Evolutionary conservation across 2,329 filamentous ascomycete genomes (phyloP).

Genomic region (Ascosphaera acerosa): DNA sequence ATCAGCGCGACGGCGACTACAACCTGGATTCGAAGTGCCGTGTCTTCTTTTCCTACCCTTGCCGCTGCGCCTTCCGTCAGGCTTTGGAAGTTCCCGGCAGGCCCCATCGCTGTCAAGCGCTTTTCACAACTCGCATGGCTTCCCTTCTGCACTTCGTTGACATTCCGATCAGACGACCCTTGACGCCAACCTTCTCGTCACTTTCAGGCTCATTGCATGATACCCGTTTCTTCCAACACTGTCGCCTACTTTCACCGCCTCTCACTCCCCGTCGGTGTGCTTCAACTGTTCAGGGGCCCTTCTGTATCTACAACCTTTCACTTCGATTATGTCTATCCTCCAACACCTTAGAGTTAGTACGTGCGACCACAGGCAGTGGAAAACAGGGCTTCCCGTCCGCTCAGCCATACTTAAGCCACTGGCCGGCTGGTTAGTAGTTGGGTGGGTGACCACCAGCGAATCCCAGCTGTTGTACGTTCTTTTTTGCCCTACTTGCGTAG

Average conservation of each 20-base stretch:
- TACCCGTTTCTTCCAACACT: neutral
- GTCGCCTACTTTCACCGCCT: neutral
- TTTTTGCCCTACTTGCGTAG: too few species aligned
- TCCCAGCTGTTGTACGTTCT: constrained; percentile 21
- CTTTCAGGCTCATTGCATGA: too few species aligned
- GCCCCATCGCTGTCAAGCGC: neutral
- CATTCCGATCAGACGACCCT: too few species aligned
- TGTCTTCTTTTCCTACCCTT: neutral
- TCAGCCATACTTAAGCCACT: constrained; percentile 23
- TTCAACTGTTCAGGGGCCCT: neutral
- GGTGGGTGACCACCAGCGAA: constrained; percentile 24
- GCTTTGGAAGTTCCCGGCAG: neutral
- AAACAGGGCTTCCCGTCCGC: constrained; percentile 22
- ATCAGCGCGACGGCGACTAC: neutral
- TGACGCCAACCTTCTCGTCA: too few species aligned
- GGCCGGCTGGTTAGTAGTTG: constrained; percentile 22
- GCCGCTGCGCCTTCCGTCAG: neutral
- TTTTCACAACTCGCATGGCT: too few species aligned
- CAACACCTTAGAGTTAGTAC: neutral
- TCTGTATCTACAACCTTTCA: neutral
- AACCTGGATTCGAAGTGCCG: neutral
- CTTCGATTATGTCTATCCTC: neutral
- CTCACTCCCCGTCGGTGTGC: neutral
- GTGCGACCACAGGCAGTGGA: neutral
- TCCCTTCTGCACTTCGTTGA: too few species aligned